Evolutionary conservation across 169 alveolate species (phyloP), one percentile per base, ranked within the genome.

Genomic region (Babesia caballi): DNA sequence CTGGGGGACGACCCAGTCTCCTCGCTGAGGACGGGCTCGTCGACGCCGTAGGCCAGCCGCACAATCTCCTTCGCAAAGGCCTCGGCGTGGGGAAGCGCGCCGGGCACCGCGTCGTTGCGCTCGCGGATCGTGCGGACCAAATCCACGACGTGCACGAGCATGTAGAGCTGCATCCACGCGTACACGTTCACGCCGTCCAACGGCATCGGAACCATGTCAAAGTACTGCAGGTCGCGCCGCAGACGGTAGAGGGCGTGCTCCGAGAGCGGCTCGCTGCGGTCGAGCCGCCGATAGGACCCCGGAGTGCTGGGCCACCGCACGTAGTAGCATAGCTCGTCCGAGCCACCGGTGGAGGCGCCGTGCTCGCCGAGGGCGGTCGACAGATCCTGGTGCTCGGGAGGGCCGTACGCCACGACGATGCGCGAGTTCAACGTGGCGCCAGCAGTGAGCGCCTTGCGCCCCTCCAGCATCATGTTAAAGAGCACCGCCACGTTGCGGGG

Each of bases 121-220:
- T 14, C 15, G 4, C 19, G 7, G 32, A 36, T 25, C 23, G 66
- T 44, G 49, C 19, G 25, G 28, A 56, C 49, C 21, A 56, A 30
- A 32, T 46, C 44, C 2, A 56, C 47, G 33, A 49, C 32, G n/a
- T 56, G 44, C 49, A 56, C 15, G 49, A 56, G 49, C n/a, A 9
- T 56, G 49, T 56, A 56, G 27, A 56, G 66, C 21, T 56, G 66
- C 66, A 56, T 56, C 66, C 66, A 56, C 15, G 66, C 66, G 32
- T 56, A 56, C 25, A 56, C n/a, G 30, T 44, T n/a, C 8, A 56
- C 66, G 27, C 66, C 66, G 30, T 56, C 66, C n/a, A 56, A 4
- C 15, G 7, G 33, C 30, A 49, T 7, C 12, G 23, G 2, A 19
- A 15, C 19, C 17, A 56, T 1, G 0, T 44, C 50, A 21, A 56